Conservation (phyloP, 257 asterid species). For the Nicotiana knightiana region DNA sequence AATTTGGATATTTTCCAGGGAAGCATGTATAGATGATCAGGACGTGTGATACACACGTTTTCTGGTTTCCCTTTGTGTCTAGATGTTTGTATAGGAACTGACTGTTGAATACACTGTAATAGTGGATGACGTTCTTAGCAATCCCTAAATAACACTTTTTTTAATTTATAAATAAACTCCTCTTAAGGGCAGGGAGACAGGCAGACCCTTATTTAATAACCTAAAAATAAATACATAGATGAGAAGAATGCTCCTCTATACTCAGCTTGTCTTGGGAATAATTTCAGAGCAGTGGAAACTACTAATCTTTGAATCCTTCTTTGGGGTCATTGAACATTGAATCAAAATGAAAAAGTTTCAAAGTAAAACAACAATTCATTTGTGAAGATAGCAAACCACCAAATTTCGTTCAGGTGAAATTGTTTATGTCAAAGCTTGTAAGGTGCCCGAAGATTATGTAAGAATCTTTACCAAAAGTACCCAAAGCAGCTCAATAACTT, state of each 20-base stretch:
- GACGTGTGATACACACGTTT: background rate
- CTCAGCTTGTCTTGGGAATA: background rate
- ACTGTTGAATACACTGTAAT: background rate
- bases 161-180: no score
- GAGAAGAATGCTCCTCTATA: background rate
- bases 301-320: background rate
- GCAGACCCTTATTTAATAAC: background rate
- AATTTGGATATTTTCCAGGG: background rate
- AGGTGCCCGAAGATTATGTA: background rate
- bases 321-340: background rate
- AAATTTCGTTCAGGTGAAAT: no score
- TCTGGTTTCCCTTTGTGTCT: background rate
- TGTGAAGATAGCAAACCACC: background rate
- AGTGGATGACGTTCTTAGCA: background rate
- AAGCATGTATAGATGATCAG: background rate
- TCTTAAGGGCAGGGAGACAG: no score
- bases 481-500: background rate
- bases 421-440: no score
- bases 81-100: background rate
- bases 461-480: background rate
- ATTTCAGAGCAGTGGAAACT: background rate
- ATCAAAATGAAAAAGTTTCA: background rate
- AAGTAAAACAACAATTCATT: background rate
- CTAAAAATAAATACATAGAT: background rate
- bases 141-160: no score